Conservation (phyloP, 768 basidiomycete genomes). For the Suillus spraguei region DNA sequence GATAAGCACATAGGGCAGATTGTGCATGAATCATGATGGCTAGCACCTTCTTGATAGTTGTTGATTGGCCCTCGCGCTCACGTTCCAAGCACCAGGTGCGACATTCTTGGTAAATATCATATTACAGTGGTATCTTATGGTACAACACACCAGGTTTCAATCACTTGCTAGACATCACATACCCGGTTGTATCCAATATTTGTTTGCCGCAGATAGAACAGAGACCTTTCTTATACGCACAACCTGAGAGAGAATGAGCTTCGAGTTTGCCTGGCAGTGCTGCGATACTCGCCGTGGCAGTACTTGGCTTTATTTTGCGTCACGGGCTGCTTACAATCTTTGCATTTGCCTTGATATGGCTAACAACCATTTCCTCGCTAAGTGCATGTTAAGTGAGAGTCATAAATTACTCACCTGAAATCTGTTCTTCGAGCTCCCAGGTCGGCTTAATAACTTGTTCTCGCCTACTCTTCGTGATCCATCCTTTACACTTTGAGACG, state of each 20-base stretch:
- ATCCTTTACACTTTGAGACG: conserved; percentile 74
- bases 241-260: conserved; percentile 50
- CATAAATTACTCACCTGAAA: conserved; percentile 57
- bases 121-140: conserved; percentile 28
- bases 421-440: conserved; percentile 73
- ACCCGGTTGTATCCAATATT: conserved; percentile 82
- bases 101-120: conserved; percentile 10
- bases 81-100: conserved; percentile 19
- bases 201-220: conserved; percentile 89
- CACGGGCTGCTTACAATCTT: conserved; percentile 81
- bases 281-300: conserved; percentile 69
- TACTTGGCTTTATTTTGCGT: conserved; percentile 90
- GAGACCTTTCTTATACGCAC: conserved; percentile 84
- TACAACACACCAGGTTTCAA: background rate
- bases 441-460: conserved; percentile 77
- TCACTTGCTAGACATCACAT: conserved; percentile 85
- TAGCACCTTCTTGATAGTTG: conserved; percentile 20
- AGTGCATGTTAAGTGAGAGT: conserved; percentile 17
- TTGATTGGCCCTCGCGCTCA: background rate
- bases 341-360: conserved; percentile 88
- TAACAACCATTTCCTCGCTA: conserved; percentile 29
- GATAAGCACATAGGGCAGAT: conserved; percentile 32
- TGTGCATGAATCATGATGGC: conserved; percentile 28
- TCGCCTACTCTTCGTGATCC: conserved; percentile 81
- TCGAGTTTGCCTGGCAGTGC: conserved; percentile 11